Base-by-base conservation (phyloP, 495 filamentous ascomycete genomes). In the Neurospora sublineolata region DNA sequence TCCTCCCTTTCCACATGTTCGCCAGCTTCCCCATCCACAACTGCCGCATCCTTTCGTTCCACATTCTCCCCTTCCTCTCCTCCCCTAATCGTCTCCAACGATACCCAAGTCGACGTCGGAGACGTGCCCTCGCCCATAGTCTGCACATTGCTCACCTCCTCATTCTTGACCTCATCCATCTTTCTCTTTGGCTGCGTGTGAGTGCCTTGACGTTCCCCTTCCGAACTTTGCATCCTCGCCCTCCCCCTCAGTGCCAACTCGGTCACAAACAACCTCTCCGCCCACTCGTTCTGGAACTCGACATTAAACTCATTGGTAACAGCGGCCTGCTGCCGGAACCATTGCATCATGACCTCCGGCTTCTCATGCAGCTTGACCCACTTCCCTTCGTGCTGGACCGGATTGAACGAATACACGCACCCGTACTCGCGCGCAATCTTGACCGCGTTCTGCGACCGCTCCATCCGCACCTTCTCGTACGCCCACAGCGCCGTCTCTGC, bases 221-320 rank as follows among this genome's bases (percentile, higher is more conserved):
- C 52, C 6, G 8, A 1, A 64, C 27, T 33, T 11, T 8, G 23
- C 52, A 16, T 33, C 27, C 6, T 36, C 52, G 30, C 52, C 12
- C 12, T 16, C 7, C 9, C 6, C 52, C 14, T 33, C 46, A 11
- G 46, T 58, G 1, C 11, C 20, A 14, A 14, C 23, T 58, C 46
- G 2, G 5, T 14, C 20, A 30, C 2, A 27, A 30, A 64, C 6
- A 64, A 0, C 3, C 0, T 9, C 27, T 33, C 27, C 27, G 80
- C 80, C 27, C 68, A 44, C 10, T 76, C 75, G 27, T 80, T 82
- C 71, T 82, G 80, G 37, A 69, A 67, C 72, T 58, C 33, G 7
- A 83, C 72, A 46, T 83, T 77, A 10, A 75, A 75, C 37, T 80
- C 76, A 33, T 82, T 81, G 0, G 80, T 82, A 67, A 79, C 78